A percentile compares a stretch with the other conserved stretches of the same genome.
These are phyloP conservation scores for Termitomyces sp. DNA, from an alignment of 768 basidiomycete genomes.

Conservation along the genomic window DNA sequence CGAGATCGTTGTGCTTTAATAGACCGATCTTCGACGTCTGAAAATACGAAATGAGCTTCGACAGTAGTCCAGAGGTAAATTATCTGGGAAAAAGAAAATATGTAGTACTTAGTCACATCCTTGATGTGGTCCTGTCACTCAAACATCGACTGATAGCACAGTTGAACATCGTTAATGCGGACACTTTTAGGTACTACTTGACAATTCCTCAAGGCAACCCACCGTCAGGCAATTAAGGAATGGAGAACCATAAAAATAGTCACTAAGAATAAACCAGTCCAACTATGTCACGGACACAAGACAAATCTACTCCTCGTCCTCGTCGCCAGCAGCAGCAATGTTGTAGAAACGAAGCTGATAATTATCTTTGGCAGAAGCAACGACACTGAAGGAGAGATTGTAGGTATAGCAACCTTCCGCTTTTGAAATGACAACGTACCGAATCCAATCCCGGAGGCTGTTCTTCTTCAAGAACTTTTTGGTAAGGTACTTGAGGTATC, in stretches of 20 bases:
- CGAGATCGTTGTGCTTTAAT: too few relatives aligned
- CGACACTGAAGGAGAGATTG: constrained; percentile 50
- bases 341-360: constrained; percentile 97
- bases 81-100: too few relatives aligned
- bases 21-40: too few relatives aligned
- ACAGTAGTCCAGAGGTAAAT: too few relatives aligned
- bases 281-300: background rate
- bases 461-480: constrained; percentile 99
- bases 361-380: constrained; percentile 87
- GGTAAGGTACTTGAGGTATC: constrained; percentile 97
- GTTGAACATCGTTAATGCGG: background rate
- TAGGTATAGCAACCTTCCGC: background rate
- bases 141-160: background rate
- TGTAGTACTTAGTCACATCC: too few relatives aligned
- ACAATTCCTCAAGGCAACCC: too few relatives aligned
- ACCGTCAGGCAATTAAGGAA: background rate
- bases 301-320: constrained; percentile 22
- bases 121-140: too few relatives aligned
- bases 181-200: background rate
- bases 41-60: too few relatives aligned
- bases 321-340: constrained; percentile 44
- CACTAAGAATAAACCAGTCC: background rate
- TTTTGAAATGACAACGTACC: constrained; percentile 36
- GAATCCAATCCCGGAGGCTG: constrained; percentile 92
- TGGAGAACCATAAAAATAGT: background rate